These are phyloP conservation scores for Metschnikowia anglica DNA, from an alignment of 805 yeast genomes.

Conservation along the genomic window DNA sequence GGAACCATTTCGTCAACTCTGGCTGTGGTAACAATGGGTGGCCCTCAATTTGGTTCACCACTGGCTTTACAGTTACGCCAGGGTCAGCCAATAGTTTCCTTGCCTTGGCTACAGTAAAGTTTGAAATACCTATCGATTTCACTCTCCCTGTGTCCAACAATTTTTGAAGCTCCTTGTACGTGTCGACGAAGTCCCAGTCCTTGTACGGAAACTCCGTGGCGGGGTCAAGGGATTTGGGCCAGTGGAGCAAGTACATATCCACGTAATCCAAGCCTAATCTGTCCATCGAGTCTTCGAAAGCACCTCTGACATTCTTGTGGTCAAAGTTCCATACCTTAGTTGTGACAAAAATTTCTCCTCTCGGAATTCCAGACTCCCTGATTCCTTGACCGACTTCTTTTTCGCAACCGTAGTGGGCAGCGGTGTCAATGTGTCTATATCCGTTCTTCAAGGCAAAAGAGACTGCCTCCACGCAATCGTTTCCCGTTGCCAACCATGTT, in stretches of 20 bases:
- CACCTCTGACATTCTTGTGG: conserved; percentile 15
- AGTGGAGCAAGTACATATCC: conserved; percentile 22
- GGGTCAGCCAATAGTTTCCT: conserved; percentile 19
- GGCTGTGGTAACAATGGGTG: conserved; percentile 23
- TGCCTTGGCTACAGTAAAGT: conserved; percentile 18
- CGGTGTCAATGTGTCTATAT: conserved; percentile 77
- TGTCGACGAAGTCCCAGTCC: conserved; percentile 28
- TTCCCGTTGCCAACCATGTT: conserved; percentile 62
- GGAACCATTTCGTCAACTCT: conserved; percentile 18
- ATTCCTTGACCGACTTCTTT: conserved; percentile 66
- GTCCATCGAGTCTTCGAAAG: conserved; percentile 19
- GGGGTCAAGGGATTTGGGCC: conserved; percentile 20
- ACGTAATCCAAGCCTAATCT: conserved; percentile 20
- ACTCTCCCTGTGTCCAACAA: conserved; percentile 23
- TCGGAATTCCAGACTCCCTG: conserved; percentile 17
- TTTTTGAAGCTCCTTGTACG: conserved; percentile 37
- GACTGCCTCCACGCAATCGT: conserved; percentile 58
- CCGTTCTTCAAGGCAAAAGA: conserved; percentile 61
- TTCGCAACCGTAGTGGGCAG: conserved; percentile 69
- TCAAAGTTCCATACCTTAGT: conserved; percentile 21
- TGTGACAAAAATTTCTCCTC: conserved; percentile 21
- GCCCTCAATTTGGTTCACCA: conserved; percentile 22
- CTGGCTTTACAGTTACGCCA: conserved; percentile 21
- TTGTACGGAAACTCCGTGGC: conserved; percentile 11
- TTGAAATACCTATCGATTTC: conserved; percentile 21